Percentiles rank a stretch among this genome's conserved stretches.
These are phyloP conservation scores for Prosopis cineraria DNA, from an alignment of 306 rosid species.

Conservation along the genomic window DNA sequence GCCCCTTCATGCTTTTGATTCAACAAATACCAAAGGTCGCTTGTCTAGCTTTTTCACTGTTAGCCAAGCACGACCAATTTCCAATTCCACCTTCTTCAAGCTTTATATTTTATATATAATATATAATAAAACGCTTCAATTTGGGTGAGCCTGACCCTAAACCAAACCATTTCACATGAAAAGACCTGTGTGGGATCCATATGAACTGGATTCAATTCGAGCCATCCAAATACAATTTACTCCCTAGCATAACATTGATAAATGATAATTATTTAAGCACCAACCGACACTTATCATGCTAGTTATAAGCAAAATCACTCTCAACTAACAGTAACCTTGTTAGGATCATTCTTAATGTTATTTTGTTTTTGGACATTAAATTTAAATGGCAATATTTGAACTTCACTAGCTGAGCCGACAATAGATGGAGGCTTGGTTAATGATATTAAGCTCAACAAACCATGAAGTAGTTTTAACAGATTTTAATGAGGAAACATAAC, in stretches of 20 bases:
- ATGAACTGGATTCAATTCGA: constrained; percentile 38
- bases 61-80: not conserved
- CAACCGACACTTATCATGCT: constrained; percentile 35
- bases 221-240: not conserved
- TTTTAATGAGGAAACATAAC: constrained; percentile 23
- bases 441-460: constrained; percentile 32
- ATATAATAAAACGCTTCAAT: not conserved
- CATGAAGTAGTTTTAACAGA: constrained; percentile 17
- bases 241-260: not conserved
- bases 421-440: not conserved
- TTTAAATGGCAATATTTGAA: not conserved
- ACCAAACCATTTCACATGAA: constrained; percentile 25
- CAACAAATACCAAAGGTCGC: not conserved
- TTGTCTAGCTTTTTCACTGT: not conserved
- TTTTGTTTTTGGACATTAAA: no score
- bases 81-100: constrained; percentile 3
- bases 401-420: not conserved
- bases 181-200: constrained; percentile 35
- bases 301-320: constrained; percentile 18
- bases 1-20: not conserved
- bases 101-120: not conserved
- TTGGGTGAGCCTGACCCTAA: constrained; percentile 14
- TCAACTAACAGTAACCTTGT: not conserved
- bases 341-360: not conserved
- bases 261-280: not conserved